A percentile compares a stretch with the other conserved stretches of the same genome.
Evolutionary conservation across 257 asterid genomes (phyloP).

Genomic region (Nemophila menziesii): DNA sequence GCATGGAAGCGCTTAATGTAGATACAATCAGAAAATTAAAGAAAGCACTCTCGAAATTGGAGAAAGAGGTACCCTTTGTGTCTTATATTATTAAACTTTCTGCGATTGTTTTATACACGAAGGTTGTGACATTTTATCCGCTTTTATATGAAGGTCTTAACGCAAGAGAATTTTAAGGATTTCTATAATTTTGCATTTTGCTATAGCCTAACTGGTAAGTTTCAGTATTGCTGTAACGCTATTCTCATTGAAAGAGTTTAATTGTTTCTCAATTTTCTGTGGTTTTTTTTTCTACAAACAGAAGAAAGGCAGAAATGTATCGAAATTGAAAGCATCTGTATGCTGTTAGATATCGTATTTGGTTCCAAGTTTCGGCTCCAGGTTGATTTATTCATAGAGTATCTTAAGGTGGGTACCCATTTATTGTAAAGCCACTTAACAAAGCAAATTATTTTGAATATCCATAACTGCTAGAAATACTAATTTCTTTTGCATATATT

Average conservation of each 20-base stretch:
- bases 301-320: conserved; percentile 79
- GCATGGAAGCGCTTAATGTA: conserved; percentile 50
- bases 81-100: background rate
- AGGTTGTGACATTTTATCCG: conserved; percentile 5
- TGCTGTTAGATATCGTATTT: conserved; percentile 61
- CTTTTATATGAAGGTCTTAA: conserved; percentile 43
- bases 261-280: conserved; percentile 3
- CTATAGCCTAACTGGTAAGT: conserved; percentile 69
- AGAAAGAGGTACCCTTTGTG: conserved; percentile 42
- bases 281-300: conserved; percentile 25
- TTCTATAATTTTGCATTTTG: conserved; percentile 57
- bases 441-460: background rate
- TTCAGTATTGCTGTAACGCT: background rate
- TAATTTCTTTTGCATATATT: background rate
- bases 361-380: conserved; percentile 48
- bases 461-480: background rate
- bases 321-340: conserved; percentile 62
- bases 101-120: conserved; percentile 1
- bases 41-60: conserved; percentile 52
- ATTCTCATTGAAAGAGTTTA: background rate
- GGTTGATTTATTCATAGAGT: conserved; percentile 55
- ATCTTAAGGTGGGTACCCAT: conserved; percentile 47
- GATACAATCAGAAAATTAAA: conserved; percentile 41
- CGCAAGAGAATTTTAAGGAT: conserved; percentile 44
- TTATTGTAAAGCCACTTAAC: conserved; percentile 3